Evolutionary conservation across 2,329 filamentous ascomycete genomes (phyloP), one percentile per base, ranked within the genome.

Genomic region (Colletotrichum sp.): DNA sequence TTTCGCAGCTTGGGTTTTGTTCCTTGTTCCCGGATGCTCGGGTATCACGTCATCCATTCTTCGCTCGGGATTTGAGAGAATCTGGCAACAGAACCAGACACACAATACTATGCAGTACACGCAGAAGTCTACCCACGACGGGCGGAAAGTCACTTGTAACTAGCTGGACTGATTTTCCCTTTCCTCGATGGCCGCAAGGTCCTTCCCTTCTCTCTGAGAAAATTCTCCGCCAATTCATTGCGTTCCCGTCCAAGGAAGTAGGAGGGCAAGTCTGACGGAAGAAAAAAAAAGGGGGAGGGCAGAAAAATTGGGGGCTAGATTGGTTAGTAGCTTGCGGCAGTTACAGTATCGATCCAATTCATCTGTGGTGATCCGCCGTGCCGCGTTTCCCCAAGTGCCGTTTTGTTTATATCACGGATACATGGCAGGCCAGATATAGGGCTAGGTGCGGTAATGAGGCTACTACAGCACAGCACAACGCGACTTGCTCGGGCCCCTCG

Each of bases 21-120:
- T 12, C 60, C 68, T 66, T 72, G 72, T 60, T 66, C 39, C 72
- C 72, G 55, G 69, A 72, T 68, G 63, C 55, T 62, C 73, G 73
- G 73, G 39, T 68, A 67, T 72, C 69, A 63, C 73, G 69, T 75
- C 69, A 75, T 63, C 24, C 69, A 34, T 67, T 15, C 21, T 49
- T 34, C n/a, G 52, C 44, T 62, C 62, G 34, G 16, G 67, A 59
- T 71, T 65, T 52, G 66, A 36, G 39, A 18, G 52, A 32, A 10
- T 64, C 12, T 49, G 44, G 24, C 13, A 60, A 24, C 26, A 52
- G 34, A 44, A 49, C 9, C 32, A 30, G 39, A 32, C 24, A 44
- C 30, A 39, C 36, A 32, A 44, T 21, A 52, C n/a, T 44, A 16
- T n/a, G 18, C 4, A 6, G 39, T 44, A 52, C 44, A 52, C 18